Percentiles rank a stretch among this genome's conserved stretches.
Evolutionary conservation across 2,329 filamentous ascomycete species (phyloP).

Genomic region (Parafenestella ontariensis): DNA sequence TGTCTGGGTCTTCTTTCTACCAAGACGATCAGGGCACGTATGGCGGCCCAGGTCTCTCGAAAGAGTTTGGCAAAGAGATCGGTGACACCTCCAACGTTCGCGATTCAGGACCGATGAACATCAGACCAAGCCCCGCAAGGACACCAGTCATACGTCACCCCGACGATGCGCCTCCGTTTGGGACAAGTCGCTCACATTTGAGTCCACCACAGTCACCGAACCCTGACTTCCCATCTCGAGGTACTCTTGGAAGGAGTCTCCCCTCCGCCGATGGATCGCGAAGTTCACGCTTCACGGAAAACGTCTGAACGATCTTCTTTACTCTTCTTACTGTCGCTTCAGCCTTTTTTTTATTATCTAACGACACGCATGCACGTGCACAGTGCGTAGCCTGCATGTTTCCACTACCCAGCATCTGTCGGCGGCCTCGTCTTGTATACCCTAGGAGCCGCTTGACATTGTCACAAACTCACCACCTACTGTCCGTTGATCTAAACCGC

Average conservation of each 20-base stretch:
- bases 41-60: conserved; percentile 35
- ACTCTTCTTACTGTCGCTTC: conserved; percentile 33
- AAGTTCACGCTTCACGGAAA: conserved; percentile 56
- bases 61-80: conserved; percentile 39
- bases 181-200: conserved; percentile 29
- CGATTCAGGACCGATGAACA: conserved; percentile 32
- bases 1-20: conserved; percentile 53
- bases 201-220: conserved; percentile 52
- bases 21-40: conserved; percentile 54
- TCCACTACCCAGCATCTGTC: conserved; percentile 10
- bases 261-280: conserved; percentile 56
- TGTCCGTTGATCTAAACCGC: conserved; percentile 24
- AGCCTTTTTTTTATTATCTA: conserved; percentile 24
- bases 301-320: conserved; percentile 46
- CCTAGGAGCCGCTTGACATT: conserved; percentile 13
- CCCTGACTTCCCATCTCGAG: conserved; percentile 32
- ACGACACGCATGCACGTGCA: conserved; percentile 37
- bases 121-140: conserved; percentile 66
- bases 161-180: conserved; percentile 36
- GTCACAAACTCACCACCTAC: conserved; percentile 23
- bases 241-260: conserved; percentile 52
- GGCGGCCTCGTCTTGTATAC: conserved; percentile 29
- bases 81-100: conserved; percentile 29
- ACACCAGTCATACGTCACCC: conserved; percentile 65
- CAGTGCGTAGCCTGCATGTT: conserved; percentile 20